These are phyloP conservation scores for Rhodotorula taiwanensis DNA, from an alignment of 768 basidiomycete species.

Conservation along the genomic window DNA sequence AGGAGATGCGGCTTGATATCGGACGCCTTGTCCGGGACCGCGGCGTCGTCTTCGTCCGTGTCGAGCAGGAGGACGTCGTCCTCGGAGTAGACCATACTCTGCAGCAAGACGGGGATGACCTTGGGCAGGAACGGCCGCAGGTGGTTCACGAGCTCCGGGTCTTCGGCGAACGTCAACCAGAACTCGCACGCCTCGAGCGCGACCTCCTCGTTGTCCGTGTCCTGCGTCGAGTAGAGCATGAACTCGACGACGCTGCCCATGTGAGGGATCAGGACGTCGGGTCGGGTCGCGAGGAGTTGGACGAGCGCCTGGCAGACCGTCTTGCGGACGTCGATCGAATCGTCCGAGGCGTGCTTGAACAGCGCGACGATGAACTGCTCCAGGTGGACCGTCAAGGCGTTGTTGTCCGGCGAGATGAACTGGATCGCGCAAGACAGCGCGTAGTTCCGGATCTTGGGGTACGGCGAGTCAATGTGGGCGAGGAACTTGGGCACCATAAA, in stretches of 20 bases:
- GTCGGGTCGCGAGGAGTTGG: conserved; percentile 79
- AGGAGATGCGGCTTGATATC: conserved; percentile 91
- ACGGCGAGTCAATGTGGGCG: conserved; percentile 71
- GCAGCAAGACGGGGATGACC: conserved; percentile 87
- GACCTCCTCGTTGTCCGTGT: conserved; percentile 73
- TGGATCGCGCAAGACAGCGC: conserved; percentile 91
- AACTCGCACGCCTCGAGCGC: conserved; percentile 99
- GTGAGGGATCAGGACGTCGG: conserved; percentile 94
- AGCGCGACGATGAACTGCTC: conserved; percentile 87
- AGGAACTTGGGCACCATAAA: conserved; percentile 96
- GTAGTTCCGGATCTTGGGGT: conserved; percentile 82
- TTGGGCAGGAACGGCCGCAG: conserved; percentile 80
- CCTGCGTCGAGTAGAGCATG: conserved; percentile 93
- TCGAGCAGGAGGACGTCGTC: conserved; percentile 93
- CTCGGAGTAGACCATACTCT: conserved; percentile 96
- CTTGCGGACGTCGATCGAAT: conserved; percentile 84
- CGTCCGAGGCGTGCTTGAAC: conserved; percentile 91
- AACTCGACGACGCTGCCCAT: conserved; percentile 93
- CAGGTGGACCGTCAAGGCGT: conserved; percentile 82
- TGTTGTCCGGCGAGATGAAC: conserved; percentile 61
- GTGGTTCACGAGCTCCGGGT: conserved; percentile 73
- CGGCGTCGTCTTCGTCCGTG: conserved; percentile 73
- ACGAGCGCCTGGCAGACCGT: conserved; percentile 95
- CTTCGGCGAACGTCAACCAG: conserved; percentile 98
- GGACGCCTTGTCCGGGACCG: conserved; percentile 82